phyloP scores from a whole-genome alignment of 169 alveolate genomes.

The Cryptosporidium ryanae region DNA sequence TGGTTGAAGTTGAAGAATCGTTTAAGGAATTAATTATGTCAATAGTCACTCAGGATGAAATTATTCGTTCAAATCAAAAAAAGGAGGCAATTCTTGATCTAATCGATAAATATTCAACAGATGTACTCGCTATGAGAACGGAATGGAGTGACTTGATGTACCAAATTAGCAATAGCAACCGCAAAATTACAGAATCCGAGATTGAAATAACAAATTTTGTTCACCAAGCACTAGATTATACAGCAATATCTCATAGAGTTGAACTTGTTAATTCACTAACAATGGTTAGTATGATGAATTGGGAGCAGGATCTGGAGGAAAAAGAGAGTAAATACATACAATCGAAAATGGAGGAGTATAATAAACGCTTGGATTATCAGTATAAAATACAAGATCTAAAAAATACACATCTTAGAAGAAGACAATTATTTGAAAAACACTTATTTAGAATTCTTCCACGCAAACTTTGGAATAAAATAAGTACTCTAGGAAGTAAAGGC shows the following conservation, averaged over 20 bases:
- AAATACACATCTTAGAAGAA: constrained; percentile 44
- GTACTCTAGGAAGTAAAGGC: constrained; percentile 50
- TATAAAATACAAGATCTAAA: constrained; percentile 46
- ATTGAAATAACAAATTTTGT: constrained; percentile 57
- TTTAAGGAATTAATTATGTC: constrained; percentile 16
- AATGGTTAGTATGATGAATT: constrained; percentile 45
- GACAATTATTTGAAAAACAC: constrained; percentile 41
- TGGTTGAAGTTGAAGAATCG: constrained; percentile 46
- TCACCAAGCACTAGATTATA: constrained; percentile 66
- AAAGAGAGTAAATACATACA: constrained; percentile 37
- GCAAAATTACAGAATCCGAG: constrained; percentile 51
- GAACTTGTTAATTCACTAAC: constrained; percentile 53
- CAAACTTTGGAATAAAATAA: constrained; percentile 46
- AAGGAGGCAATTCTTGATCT: constrained; percentile 20
- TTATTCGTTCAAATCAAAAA: constrained; percentile 1
- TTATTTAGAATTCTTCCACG: constrained; percentile 50
- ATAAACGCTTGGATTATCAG: constrained; percentile 39
- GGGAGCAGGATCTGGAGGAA: constrained; percentile 24
- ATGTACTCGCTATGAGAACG: constrained; percentile 55
- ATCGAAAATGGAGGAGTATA: constrained; percentile 41
- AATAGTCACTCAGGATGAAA: constrained; percentile 1
- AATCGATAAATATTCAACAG: constrained; percentile 58
- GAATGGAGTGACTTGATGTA: constrained; percentile 65
- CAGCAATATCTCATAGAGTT: constrained; percentile 62
- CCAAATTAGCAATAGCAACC: constrained; percentile 60